Evolutionary conservation across 768 basidiomycete genomes (phyloP).

Genomic region (Tulasnella sp.): DNA sequence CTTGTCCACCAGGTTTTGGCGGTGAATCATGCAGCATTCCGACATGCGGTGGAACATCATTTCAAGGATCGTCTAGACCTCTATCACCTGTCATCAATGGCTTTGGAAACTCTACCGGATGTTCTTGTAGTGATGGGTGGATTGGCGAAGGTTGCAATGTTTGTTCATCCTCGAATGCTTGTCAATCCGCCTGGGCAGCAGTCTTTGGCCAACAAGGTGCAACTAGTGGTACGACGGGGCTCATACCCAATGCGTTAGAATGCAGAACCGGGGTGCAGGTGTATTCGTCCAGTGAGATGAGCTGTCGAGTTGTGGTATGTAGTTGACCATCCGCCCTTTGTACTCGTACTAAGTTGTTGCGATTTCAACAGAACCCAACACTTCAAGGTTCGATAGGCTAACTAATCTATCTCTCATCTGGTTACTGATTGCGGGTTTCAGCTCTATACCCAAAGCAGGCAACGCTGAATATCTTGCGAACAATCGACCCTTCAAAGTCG

Average conservation of each 20-base stretch:
- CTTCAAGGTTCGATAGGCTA: constrained; percentile 34
- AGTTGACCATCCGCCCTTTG: not conserved
- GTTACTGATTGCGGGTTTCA: not conserved
- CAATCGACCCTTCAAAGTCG: constrained; percentile 52
- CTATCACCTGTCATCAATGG: constrained; percentile 34
- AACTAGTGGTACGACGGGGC: constrained; percentile 23
- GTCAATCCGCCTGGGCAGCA: constrained; percentile 47
- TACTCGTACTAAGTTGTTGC: not conserved
- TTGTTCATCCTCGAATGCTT: constrained; percentile 53
- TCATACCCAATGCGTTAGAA: constrained; percentile 29
- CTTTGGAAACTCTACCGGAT: constrained; percentile 57
- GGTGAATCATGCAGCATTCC: constrained; percentile 55
- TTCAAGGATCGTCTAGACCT: constrained; percentile 50
- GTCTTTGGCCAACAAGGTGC: too few species aligned
- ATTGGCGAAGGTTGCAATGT: constrained; percentile 63
- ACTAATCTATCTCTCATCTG: not conserved
- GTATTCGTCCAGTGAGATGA: constrained; percentile 69
- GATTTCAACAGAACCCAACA: constrained; percentile 56
- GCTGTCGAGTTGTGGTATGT: constrained; percentile 69
- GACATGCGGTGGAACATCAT: constrained; percentile 70
- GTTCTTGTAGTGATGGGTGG: constrained; percentile 66
- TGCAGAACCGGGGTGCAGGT: constrained; percentile 61
- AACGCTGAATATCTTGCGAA: constrained; percentile 67
- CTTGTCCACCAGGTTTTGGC: constrained; percentile 74
- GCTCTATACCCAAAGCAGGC: constrained; percentile 56